Evolutionary conservation across 768 basidiomycete species (phyloP).

Genomic region (Tricholoma sp.): DNA sequence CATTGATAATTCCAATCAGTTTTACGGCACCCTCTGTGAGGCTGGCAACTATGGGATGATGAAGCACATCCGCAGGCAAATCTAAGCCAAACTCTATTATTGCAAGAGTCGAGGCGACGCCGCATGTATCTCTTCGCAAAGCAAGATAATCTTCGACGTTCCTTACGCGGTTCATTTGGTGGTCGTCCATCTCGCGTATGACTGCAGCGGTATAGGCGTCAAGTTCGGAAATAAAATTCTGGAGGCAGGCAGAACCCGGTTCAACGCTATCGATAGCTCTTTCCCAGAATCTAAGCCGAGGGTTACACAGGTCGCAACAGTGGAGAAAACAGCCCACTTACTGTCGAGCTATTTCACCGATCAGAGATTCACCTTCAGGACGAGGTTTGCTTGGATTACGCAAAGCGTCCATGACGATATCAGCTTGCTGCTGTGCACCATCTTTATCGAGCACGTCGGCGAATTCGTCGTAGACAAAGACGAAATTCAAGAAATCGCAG

Average conservation of each 20-base stretch:
- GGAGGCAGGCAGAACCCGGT: not conserved
- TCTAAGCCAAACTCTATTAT: conserved; percentile 17
- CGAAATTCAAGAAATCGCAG: conserved; percentile 18
- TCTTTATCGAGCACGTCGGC: conserved; percentile 13
- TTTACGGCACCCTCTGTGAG: conserved; percentile 11
- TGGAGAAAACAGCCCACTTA: conserved; percentile 2
- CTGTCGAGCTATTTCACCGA: conserved; percentile 15
- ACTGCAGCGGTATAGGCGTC: not conserved
- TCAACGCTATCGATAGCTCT: not conserved
- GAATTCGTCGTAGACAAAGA: conserved; percentile 19
- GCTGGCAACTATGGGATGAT: conserved; percentile 11
- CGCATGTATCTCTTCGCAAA: conserved; percentile 14
- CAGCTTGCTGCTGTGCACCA: conserved; percentile 8
- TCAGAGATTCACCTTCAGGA: conserved; percentile 10
- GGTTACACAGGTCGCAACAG: not conserved
- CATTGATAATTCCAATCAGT: conserved; percentile 4
- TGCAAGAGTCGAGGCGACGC: conserved; percentile 11
- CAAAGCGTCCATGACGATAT: conserved; percentile 18
- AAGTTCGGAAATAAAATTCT: not conserved
- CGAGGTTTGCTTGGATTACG: conserved; percentile 12
- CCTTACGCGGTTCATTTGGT: conserved; percentile 5
- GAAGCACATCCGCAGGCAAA: conserved; percentile 17
- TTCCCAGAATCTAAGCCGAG: not conserved
- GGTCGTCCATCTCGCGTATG: not conserved
- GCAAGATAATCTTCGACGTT: conserved; percentile 13